Conservation (phyloP, 2,329 filamentous ascomycete species). For the Colletotrichum sp. region DNA sequence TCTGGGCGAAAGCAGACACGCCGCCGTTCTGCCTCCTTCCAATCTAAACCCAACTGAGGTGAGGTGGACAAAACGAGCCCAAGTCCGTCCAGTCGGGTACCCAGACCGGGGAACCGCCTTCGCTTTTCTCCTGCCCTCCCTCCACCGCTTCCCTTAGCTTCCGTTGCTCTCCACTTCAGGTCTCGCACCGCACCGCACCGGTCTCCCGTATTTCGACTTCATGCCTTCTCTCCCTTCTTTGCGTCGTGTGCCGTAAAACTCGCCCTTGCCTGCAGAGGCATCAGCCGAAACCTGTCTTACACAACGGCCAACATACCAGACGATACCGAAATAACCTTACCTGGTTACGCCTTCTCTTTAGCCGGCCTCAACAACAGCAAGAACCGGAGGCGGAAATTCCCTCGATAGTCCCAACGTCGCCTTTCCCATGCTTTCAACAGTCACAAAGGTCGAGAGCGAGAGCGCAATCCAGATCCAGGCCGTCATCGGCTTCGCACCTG, state of each 20-base stretch:
- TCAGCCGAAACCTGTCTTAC: not conserved
- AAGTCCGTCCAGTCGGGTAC: not conserved
- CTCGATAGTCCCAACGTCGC: not conserved
- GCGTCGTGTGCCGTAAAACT: not conserved
- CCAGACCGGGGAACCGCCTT: not conserved
- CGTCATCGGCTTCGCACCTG: not conserved
- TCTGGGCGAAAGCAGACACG: not conserved
- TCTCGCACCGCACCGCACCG: not conserved
- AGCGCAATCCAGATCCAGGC: not conserved
- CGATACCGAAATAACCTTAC: not conserved
- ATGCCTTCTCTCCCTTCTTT: not conserved
- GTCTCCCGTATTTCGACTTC: conserved; percentile 1
- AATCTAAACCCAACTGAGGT: conserved; percentile 1
- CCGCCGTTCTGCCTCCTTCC: not conserved
- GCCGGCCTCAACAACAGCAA: not conserved
- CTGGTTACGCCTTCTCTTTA: not conserved
- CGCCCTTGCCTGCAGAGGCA: not conserved
- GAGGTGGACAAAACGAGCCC: not conserved
- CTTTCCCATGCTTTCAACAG: not conserved
- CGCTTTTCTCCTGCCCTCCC: not conserved
- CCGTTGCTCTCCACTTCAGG: not conserved
- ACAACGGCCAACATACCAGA: not conserved
- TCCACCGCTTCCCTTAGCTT: not conserved
- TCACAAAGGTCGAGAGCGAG: not conserved
- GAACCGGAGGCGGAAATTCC: not conserved